Evolutionary conservation across 2,329 filamentous ascomycete genomes (phyloP), one percentile per base, ranked within the genome.

Genomic region (Cercospora zeae-maydis): DNA sequence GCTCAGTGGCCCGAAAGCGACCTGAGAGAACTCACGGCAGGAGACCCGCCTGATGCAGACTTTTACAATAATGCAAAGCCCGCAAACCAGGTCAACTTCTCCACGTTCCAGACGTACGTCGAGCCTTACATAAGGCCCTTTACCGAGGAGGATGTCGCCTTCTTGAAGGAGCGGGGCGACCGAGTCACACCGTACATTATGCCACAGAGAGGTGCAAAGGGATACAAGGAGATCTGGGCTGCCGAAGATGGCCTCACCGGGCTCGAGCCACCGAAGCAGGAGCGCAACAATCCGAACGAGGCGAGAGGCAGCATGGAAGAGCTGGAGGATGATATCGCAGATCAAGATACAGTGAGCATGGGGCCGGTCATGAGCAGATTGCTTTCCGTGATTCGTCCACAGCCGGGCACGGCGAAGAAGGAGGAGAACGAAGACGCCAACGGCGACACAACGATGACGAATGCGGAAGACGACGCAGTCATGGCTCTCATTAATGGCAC

Each of bases 131-230:
- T 97, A 68, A 86, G 93, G 5, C 87, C 90, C 0, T 89, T 96
- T 70, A 91, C 89, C 0, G 95, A 99, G 74, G 95, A 99, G 74
- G 95, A 99, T 73, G 84, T 97, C 51, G 92, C 91, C 0, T 99
- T 97, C 74, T 78, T 99, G 37, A 88, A 93, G 71, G 95, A 99
- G 77, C 66, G 84, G 71, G 92, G 93, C 62, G 93, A 99, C 75
- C 86, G 95, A 37, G 81, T 88, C 21, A 87, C 84, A 1, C 91
- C 93, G 1, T 98, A 97, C 71, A 81, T 93, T 37, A 92, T 96
- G 76, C 92, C 93, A 7, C 88, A 88, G 67, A 87, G 92, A 21
- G 93, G 92, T 51, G 90, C 91, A 75, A 88, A 88, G 70, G 89
- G 92, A 72, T 99, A 98, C 77, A 87, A 85, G 24, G 93, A 98